Percentiles rank a stretch among this genome's conserved stretches.
Evolutionary conservation across 83 land plant genomes (phyloP).

Genomic region (Thuja plicata): DNA sequence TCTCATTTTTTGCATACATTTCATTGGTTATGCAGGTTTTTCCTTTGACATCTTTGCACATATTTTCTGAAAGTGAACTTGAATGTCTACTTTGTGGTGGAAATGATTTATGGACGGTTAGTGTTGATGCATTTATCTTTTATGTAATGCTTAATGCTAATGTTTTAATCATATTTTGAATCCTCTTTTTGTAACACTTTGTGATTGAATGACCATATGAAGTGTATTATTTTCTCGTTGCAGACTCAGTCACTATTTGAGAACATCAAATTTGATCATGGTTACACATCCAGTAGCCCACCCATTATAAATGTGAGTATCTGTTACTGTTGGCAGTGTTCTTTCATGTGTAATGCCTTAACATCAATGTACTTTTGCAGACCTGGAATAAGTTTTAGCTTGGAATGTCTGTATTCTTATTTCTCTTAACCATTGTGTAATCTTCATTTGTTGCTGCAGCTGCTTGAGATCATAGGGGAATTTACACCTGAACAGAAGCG

Average conservation of each 20-base stretch:
- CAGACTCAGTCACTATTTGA: slow-evolving; percentile 75
- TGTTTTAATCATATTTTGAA: neutral
- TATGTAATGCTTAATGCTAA: neutral
- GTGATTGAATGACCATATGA: neutral
- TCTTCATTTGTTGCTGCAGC: slow-evolving; percentile 34
- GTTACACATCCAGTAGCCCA: slow-evolving; percentile 89
- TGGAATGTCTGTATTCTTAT: neutral
- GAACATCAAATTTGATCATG: slow-evolving; percentile 94
- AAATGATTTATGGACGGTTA: slow-evolving; percentile 71
- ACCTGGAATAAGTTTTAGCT: neutral
- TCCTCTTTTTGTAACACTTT: neutral
- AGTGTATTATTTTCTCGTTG: slow-evolving; percentile 8
- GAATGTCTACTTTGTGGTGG: slow-evolving; percentile 89
- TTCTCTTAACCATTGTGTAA: neutral
- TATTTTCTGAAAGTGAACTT: slow-evolving; percentile 87
- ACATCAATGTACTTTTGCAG: neutral
- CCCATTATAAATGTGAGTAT: slow-evolving; percentile 67
- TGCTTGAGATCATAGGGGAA: slow-evolving; percentile 81
- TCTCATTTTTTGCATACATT: neutral
- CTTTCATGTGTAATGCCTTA: neutral
- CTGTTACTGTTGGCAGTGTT: neutral
- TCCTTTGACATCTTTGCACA: slow-evolving; percentile 60
- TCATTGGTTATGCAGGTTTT: slow-evolving; percentile 65
- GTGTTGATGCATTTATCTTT: slow-evolving; percentile 18
- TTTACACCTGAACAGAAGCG: slow-evolving; percentile 37